phyloP scores from a whole-genome alignment of 2,329 filamentous ascomycete genomes.

The Drechslerella stenobrocha region DNA sequence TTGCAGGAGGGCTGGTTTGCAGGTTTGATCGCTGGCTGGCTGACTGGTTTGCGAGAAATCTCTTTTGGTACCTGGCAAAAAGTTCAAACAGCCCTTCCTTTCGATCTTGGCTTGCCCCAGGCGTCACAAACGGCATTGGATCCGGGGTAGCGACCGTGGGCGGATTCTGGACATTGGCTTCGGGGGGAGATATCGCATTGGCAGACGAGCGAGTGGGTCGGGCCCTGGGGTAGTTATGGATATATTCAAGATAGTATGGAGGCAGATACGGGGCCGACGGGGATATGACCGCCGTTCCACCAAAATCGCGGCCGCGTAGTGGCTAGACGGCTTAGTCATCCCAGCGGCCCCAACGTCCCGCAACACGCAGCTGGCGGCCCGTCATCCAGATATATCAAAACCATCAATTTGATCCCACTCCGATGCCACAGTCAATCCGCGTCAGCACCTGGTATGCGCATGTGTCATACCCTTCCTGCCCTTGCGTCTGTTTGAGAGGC shows the following conservation, averaged over 20 bases:
- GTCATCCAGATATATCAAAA: too few relatives aligned
- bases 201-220: too few relatives aligned
- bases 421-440: too few relatives aligned
- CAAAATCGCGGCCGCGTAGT: too few relatives aligned
- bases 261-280: too few relatives aligned
- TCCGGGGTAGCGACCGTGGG: not conserved
- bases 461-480: not conserved
- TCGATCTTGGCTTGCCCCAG: not conserved
- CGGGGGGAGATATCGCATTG: too few relatives aligned
- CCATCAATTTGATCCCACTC: too few relatives aligned
- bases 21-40: constrained; percentile 21
- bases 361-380: too few relatives aligned
- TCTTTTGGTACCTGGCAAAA: constrained; percentile 38
- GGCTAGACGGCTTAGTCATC: not conserved
- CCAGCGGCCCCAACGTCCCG: constrained; percentile 10
- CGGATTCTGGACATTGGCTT: too few relatives aligned
- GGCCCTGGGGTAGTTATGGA: too few relatives aligned
- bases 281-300: too few relatives aligned
- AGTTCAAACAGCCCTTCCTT: constrained; percentile 17
- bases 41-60: constrained; percentile 33
- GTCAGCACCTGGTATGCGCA: not conserved
- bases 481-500: not conserved
- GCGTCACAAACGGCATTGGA: not conserved
- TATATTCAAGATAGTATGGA: too few relatives aligned
- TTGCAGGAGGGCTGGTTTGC: constrained; percentile 28